Evolutionary conservation across 768 basidiomycete species (phyloP).

Genomic region (Exidia glandulosa): DNA sequence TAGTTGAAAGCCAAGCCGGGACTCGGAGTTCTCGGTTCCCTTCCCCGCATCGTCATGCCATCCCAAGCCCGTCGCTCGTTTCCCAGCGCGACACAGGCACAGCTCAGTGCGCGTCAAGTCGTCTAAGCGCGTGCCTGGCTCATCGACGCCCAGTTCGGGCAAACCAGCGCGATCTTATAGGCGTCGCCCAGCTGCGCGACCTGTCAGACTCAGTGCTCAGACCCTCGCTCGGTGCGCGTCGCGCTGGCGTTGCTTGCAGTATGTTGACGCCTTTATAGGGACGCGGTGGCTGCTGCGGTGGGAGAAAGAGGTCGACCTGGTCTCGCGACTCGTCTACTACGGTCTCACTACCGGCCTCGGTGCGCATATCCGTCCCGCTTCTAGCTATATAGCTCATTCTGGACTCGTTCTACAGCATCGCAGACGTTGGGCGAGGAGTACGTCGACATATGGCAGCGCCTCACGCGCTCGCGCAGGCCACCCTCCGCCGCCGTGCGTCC

Average conservation of each 20-base stretch:
- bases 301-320: slow-evolving; percentile 69
- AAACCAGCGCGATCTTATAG: slow-evolving; percentile 73
- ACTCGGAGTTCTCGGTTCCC: too few species aligned
- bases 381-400: neutral
- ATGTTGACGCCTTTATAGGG: slow-evolving; percentile 32
- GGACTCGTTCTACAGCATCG: slow-evolving; percentile 33
- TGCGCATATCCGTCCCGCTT: slow-evolving; percentile 21
- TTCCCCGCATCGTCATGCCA: too few species aligned
- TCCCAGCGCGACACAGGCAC: slow-evolving; percentile 72
- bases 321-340: slow-evolving; percentile 59
- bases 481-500: slow-evolving; percentile 28
- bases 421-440: slow-evolving; percentile 91
- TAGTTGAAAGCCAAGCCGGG: too few species aligned
- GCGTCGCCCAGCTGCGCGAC: slow-evolving; percentile 62
- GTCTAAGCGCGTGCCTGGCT: slow-evolving; percentile 2
- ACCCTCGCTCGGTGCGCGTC: slow-evolving; percentile 57
- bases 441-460: slow-evolving; percentile 71
- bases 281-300: slow-evolving; percentile 70
- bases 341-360: slow-evolving; percentile 67
- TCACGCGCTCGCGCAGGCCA: slow-evolving; percentile 28
- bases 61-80: too few species aligned
- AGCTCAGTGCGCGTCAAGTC: slow-evolving; percentile 56
- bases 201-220: slow-evolving; percentile 65
- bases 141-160: slow-evolving; percentile 54
- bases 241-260: slow-evolving; percentile 9